Base-by-base conservation (phyloP, 371 early-diverging fungal genomes). In the Saksenaea oblongispora region DNA sequence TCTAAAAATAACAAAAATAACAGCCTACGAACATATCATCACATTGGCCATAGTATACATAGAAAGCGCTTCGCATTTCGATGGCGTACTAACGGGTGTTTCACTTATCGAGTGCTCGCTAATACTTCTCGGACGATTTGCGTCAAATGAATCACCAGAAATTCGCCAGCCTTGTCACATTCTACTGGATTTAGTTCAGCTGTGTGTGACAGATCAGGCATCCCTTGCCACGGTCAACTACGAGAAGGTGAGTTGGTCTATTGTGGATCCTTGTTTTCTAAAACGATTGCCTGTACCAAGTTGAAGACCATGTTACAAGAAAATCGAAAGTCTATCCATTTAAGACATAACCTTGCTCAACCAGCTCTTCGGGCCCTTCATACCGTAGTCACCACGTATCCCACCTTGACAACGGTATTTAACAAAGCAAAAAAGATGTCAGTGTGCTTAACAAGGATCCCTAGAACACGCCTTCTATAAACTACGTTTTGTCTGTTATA, bases 401-500 rank as follows among this genome's bases (percentile, higher is more conserved):
- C 18, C n/a, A 17, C 18, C 14, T 8, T 36, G 18, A 54, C 17
- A 17, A 36, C 26, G 28, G 35, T 54, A 36, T 14, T 18, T 8
- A 37, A 28, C 13, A 34, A 37, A 61, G 35, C 3, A 10, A 53
- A 24, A 18, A n/a, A n/a, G n/a, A 7, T 34, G 61, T 26, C 14
- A 22, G 7, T 54, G 42, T 22, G 5, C n/a, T 61, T 34, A 26
- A 34, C 11, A 22, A 34, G 28, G 8, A 22, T 24, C 11, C 14
- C 22, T 27, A 65, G 59, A 37, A 58, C 10, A 34, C 34, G 1
- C 54, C 36, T 14, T 47, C 77, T 8, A 58, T 70, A 41, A 60
- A 73, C 26, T 37, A 65, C 7, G 65, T 75, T 2, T 56, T 82
- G 15, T 66, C 68, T 28, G 72, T 84, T 13, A 47, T 85, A 9